Evolutionary conservation across 495 filamentous ascomycete genomes (phyloP).

Genomic region (Pseudoneurospora amorphoporcata): DNA sequence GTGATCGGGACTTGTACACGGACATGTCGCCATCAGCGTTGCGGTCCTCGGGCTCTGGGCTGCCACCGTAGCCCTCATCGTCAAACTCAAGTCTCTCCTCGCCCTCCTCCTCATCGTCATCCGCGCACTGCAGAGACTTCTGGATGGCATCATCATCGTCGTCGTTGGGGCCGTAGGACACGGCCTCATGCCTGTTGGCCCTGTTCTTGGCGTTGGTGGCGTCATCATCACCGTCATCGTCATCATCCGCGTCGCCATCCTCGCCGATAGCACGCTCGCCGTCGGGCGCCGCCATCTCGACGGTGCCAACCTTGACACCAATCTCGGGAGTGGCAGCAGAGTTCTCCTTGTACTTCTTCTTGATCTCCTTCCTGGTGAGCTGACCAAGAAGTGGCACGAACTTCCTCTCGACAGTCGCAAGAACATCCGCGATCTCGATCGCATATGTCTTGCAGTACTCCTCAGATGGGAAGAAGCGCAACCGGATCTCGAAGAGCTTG

Average conservation of each 20-base stretch:
- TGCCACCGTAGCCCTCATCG: conserved; percentile 49
- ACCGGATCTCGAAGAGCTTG: conserved; percentile 73
- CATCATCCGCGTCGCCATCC: conserved; percentile 54
- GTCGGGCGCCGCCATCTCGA: conserved; percentile 45
- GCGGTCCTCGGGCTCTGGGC: conserved; percentile 31
- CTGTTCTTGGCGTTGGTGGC: conserved; percentile 69
- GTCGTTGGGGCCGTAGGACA: conserved; percentile 84
- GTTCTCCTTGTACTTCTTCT: conserved; percentile 57
- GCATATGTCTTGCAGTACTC: conserved; percentile 83
- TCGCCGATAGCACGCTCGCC: conserved; percentile 34
- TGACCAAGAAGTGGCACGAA: conserved; percentile 62
- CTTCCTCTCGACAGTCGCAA: conserved; percentile 64
- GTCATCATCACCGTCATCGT: conserved; percentile 75
- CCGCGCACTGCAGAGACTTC: conserved; percentile 42
- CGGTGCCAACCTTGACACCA: conserved; percentile 61
- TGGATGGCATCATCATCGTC: conserved; percentile 78
- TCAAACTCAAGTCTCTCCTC: conserved; percentile 35
- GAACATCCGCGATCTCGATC: conserved; percentile 66
- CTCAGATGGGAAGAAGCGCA: conserved; percentile 71
- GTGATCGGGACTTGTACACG: conserved; percentile 30
- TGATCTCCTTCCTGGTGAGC: conserved; percentile 63
- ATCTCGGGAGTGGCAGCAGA: conserved; percentile 69
- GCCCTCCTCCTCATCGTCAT: conserved; percentile 39
- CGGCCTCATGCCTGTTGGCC: conserved; percentile 64
- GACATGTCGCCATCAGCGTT: conserved; percentile 35